Conservation (phyloP, 1,284 basidiomycete genomes). For the Moesziomyces sp. region DNA sequence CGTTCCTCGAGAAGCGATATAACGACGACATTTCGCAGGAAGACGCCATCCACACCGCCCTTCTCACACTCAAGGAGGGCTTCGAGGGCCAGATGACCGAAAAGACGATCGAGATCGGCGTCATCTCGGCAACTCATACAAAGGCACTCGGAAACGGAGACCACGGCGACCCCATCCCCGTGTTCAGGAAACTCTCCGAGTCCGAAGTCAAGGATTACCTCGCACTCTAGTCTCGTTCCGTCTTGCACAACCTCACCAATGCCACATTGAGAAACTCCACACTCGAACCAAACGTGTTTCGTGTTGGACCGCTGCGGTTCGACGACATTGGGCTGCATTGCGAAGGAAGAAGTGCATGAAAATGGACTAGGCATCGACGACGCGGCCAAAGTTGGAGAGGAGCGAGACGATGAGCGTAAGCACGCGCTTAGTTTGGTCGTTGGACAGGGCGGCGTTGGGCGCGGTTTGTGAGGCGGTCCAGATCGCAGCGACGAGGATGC, state of each 20-base stretch:
- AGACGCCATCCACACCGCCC: conserved; percentile 99
- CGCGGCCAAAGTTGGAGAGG: conserved; percentile 27
- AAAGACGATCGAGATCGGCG: conserved; percentile 98
- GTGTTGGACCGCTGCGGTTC: too few relatives aligned
- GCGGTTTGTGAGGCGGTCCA: conserved; percentile 16
- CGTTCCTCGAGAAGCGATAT: conserved; percentile 96
- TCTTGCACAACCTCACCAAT: not conserved
- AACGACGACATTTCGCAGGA: conserved; percentile 99
- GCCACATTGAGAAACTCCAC: not conserved
- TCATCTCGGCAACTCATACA: conserved; percentile 73
- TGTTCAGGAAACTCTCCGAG: conserved; percentile 62
- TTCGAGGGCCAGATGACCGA: conserved; percentile 99
- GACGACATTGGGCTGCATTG: too few relatives aligned
- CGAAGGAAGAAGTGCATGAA: not conserved
- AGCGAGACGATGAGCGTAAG: conserved; percentile 29
- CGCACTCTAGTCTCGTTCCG: conserved; percentile 18
- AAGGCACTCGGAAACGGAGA: conserved; percentile 44
- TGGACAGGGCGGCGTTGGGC: not conserved
- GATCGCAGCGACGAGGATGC: conserved; percentile 37
- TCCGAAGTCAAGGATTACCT: conserved; percentile 62
- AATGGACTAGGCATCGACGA: conserved; percentile 8
- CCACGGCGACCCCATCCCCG: conserved; percentile 40
- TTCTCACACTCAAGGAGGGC: conserved; percentile 96
- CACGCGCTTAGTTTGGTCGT: conserved; percentile 24
- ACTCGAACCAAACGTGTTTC: not conserved